Conservation (phyloP, 768 basidiomycete species). For the Russula griseocarnosa region DNA sequence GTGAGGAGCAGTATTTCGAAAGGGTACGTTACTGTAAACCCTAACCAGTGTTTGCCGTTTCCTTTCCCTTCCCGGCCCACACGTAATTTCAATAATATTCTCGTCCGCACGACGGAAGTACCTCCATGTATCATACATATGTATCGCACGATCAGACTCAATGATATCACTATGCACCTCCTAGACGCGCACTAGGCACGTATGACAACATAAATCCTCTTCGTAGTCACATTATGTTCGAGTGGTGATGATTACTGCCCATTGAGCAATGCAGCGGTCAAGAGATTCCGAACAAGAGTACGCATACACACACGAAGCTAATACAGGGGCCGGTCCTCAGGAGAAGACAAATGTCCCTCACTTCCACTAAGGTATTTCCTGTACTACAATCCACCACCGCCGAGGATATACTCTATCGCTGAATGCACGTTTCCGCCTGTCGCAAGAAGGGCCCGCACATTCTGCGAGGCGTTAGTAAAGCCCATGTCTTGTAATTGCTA, state of each 20-base stretch:
- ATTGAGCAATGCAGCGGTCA: no score
- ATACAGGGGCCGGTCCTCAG: conserved; percentile 8
- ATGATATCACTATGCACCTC: no score
- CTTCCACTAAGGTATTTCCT: conserved; percentile 5
- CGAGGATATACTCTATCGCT: conserved; percentile 89
- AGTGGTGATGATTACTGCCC: not conserved
- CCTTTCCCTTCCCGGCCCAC: no score
- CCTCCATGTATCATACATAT: no score
- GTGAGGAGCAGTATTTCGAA: not conserved
- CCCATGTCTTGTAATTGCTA: conserved; percentile 96
- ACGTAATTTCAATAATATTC: no score
- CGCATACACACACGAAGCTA: conserved; percentile 15
- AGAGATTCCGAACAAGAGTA: not conserved
- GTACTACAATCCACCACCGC: conserved; percentile 63
- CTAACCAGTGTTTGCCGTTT: conserved; percentile 8
- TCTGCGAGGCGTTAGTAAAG: conserved; percentile 84
- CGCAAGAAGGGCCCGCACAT: conserved; percentile 83
- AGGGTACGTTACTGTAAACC: not conserved
- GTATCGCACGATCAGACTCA: no score
- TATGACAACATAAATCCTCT: not conserved
- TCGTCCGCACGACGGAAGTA: no score
- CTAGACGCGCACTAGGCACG: no score
- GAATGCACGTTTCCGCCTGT: conserved; percentile 91
- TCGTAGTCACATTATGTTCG: not conserved
- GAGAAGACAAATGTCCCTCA: not conserved